These are phyloP conservation scores for Lanzia echinophila DNA, from an alignment of 2,329 filamentous ascomycete genomes.

Conservation along the genomic window DNA sequence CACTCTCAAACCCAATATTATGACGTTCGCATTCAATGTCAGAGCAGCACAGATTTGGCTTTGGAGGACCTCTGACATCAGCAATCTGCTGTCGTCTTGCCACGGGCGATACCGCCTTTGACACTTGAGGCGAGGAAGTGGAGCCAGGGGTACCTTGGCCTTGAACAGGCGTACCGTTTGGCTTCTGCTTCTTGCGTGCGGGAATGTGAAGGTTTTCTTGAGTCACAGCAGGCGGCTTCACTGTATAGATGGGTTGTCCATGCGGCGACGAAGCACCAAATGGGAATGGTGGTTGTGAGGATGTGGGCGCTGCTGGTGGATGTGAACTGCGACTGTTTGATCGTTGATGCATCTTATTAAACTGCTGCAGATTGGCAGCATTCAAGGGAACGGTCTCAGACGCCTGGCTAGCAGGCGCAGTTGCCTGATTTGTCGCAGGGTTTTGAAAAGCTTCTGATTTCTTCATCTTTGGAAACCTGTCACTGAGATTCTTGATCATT, in stretches of 20 bases:
- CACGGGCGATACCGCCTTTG: slow-evolving; percentile 26
- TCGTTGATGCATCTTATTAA: slow-evolving; percentile 41
- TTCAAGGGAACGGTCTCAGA: slow-evolving; percentile 22
- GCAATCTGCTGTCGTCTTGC: slow-evolving; percentile 20
- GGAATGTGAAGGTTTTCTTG: slow-evolving; percentile 49
- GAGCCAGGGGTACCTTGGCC: slow-evolving; percentile 30
- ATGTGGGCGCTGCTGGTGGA: slow-evolving; percentile 51
- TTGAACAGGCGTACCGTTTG: slow-evolving; percentile 35
- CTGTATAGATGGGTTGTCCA: slow-evolving; percentile 45
- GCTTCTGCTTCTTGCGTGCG: slow-evolving; percentile 47
- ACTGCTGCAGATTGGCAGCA: slow-evolving; percentile 31
- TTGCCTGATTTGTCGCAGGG: slow-evolving; percentile 15
- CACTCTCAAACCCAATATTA: slow-evolving; percentile 43
- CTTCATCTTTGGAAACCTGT: slow-evolving; percentile 25
- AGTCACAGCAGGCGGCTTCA: slow-evolving; percentile 43
- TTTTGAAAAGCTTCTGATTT: slow-evolving; percentile 21
- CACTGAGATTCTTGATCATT: slow-evolving; percentile 44
- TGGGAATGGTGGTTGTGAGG: slow-evolving; percentile 49
- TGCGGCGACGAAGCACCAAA: slow-evolving; percentile 50
- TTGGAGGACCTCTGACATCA: slow-evolving; percentile 20
- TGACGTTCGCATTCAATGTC: slow-evolving; percentile 50
- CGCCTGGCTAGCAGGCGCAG: slow-evolving; percentile 7
- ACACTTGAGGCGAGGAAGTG: slow-evolving; percentile 25
- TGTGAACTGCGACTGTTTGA: slow-evolving; percentile 41
- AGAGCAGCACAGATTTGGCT: slow-evolving; percentile 36